A percentile compares a stretch with the other conserved stretches of the same genome.
phyloP scores from a whole-genome alignment of 2,329 filamentous ascomycete genomes.

The Lizonia empirigonia region DNA sequence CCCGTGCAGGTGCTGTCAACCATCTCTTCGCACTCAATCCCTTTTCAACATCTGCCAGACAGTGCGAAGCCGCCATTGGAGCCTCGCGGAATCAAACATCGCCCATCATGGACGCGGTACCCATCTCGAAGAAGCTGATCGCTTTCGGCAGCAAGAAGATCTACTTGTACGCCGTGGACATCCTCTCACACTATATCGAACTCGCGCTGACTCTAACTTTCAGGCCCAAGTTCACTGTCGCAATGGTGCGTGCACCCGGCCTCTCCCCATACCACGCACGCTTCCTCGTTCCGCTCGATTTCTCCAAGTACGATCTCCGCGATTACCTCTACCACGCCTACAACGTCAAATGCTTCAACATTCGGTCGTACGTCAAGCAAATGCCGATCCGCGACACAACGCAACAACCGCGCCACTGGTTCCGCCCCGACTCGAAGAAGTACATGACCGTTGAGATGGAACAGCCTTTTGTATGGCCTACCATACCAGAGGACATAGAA shows the following conservation, averaged over 20 bases:
- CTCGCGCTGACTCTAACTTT: conserved; percentile 13
- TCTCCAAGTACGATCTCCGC: conserved; percentile 95
- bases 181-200: neutral
- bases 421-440: conserved; percentile 76
- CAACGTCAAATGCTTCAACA: conserved; percentile 67
- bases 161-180: conserved; percentile 50
- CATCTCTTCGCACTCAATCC: neutral
- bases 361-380: conserved; percentile 81
- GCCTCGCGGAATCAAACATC: neutral
- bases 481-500: conserved; percentile 60
- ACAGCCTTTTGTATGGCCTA: conserved; percentile 87
- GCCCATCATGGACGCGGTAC: conserved; percentile 36
- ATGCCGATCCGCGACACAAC: conserved; percentile 63
- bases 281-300: conserved; percentile 87
- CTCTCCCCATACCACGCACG: conserved; percentile 80
- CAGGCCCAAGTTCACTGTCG: conserved; percentile 82
- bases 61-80: neutral
- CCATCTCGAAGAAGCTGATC: conserved; percentile 42
- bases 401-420: conserved; percentile 61
- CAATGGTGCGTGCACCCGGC: conserved; percentile 74
- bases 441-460: conserved; percentile 93
- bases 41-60: neutral
- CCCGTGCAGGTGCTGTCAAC: neutral
- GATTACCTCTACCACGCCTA: conserved; percentile 93
- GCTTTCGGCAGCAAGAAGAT: conserved; percentile 53